Conservation (phyloP, 768 basidiomycete species). For the Suillus subaureus region DNA sequence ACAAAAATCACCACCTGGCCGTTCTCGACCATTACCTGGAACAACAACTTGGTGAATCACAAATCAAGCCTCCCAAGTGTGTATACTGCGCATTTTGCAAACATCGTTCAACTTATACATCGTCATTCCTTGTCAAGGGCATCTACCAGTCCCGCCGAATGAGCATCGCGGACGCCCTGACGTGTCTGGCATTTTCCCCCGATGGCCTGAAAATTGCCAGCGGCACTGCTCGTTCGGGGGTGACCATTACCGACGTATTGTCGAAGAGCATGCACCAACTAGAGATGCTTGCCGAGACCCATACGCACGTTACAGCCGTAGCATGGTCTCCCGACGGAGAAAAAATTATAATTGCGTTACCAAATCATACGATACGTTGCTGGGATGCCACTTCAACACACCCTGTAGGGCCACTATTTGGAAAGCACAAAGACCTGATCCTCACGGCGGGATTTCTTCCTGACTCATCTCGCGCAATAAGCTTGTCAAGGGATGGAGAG, state of each 20-base stretch:
- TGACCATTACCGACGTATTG: neutral
- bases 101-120: neutral
- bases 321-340: conserved; percentile 32
- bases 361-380: conserved; percentile 32
- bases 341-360: conserved; percentile 28
- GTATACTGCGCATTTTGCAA: neutral
- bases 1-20: neutral
- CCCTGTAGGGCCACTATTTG: conserved; percentile 25
- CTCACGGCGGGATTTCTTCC: neutral
- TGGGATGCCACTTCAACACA: conserved; percentile 26
- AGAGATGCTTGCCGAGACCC: too few species aligned
- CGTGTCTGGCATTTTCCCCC: neutral
- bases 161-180: neutral
- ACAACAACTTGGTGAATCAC: neutral
- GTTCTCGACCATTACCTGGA: neutral
- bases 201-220: conserved; percentile 1
- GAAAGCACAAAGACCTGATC: conserved; percentile 19
- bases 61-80: neutral
- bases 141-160: neutral
- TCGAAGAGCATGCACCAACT: neutral
- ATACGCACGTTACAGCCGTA: conserved; percentile 11
- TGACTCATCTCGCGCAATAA: neutral
- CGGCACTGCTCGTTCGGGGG: conserved; percentile 6
- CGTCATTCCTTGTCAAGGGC: neutral
- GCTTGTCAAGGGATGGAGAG: conserved; percentile 1